These are phyloP conservation scores for Monosporozyma solicola DNA, from an alignment of 805 yeast genomes.

Conservation along the genomic window DNA sequence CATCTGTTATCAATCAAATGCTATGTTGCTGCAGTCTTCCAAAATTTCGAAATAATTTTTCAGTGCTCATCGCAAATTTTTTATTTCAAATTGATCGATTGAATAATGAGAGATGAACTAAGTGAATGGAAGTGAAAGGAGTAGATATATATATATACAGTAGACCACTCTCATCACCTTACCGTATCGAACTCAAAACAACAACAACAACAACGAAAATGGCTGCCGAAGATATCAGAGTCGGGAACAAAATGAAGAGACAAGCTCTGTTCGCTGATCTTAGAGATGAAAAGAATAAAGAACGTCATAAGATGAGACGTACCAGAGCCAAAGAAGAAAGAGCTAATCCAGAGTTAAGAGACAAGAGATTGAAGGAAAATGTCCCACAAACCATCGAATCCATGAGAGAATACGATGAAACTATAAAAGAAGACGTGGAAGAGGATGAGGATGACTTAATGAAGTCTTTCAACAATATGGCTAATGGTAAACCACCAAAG, in stretches of 20 bases:
- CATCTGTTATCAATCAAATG: too few species aligned
- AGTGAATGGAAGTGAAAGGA: too few species aligned
- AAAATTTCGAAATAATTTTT: not conserved
- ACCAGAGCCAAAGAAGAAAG: slow-evolving; percentile 83
- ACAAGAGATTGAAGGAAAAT: slow-evolving; percentile 67
- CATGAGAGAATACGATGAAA: slow-evolving; percentile 81
- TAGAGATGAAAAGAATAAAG: slow-evolving; percentile 66
- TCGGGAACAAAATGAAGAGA: slow-evolving; percentile 72
- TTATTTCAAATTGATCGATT: not conserved
- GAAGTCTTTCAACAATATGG: slow-evolving; percentile 36
- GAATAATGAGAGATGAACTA: not conserved
- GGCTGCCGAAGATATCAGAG: slow-evolving; percentile 36
- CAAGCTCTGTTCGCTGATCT: slow-evolving; percentile 67
- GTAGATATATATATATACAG: too few species aligned
- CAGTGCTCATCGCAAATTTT: not conserved
- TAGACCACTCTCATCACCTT: too few species aligned
- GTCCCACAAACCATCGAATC: slow-evolving; percentile 77
- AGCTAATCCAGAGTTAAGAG: slow-evolving; percentile 71
- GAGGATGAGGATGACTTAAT: slow-evolving; percentile 14
- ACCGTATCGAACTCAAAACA: not conserved
- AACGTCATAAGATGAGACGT: slow-evolving; percentile 67
- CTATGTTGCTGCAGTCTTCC: too few species aligned
- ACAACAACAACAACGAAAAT: slow-evolving; percentile 8
- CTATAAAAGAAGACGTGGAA: slow-evolving; percentile 41
- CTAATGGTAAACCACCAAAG: slow-evolving; percentile 72